Conservation (phyloP, 495 filamentous ascomycete species). For the Rhypophila decipiens region DNA sequence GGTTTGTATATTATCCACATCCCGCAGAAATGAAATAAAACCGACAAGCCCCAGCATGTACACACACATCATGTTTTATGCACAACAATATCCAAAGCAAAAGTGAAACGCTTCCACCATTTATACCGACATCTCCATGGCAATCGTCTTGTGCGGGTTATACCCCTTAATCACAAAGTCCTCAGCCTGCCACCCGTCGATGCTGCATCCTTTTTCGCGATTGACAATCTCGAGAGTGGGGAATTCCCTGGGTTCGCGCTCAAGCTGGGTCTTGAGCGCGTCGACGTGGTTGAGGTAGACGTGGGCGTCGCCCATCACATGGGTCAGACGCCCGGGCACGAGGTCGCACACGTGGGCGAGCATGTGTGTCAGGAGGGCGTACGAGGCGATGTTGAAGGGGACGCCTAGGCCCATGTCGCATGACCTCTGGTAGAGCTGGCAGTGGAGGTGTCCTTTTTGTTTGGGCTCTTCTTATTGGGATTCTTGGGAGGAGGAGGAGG, state of each 20-base stretch:
- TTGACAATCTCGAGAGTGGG: conserved; percentile 63
- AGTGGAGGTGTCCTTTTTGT: conserved; percentile 63
- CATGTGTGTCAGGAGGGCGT: conserved; percentile 91
- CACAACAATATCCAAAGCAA: too few species aligned
- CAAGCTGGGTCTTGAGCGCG: conserved; percentile 72
- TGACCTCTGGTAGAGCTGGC: conserved; percentile 84
- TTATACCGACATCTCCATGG: conserved; percentile 94
- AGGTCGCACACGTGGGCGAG: conserved; percentile 80
- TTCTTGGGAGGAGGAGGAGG: too few species aligned
- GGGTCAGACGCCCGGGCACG: conserved; percentile 74
- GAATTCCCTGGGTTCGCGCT: conserved; percentile 73
- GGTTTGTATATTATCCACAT: too few species aligned
- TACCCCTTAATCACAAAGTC: conserved; percentile 88
- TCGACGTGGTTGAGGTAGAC: conserved; percentile 92
- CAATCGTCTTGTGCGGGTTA: conserved; percentile 79
- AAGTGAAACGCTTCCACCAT: too few species aligned
- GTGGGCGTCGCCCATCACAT: conserved; percentile 95
- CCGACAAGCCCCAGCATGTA: too few species aligned
- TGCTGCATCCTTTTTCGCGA: conserved; percentile 56
- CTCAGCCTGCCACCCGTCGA: conserved; percentile 81
- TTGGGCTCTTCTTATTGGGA: conserved; percentile 28
- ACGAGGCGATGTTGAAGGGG: conserved; percentile 94
- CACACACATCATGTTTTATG: too few species aligned
- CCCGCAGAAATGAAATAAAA: too few species aligned
- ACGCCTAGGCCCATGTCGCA: conserved; percentile 98